Evolutionary conservation across 1,284 basidiomycete genomes (phyloP).

Genomic region (Takashimella tepidaria): DNA sequence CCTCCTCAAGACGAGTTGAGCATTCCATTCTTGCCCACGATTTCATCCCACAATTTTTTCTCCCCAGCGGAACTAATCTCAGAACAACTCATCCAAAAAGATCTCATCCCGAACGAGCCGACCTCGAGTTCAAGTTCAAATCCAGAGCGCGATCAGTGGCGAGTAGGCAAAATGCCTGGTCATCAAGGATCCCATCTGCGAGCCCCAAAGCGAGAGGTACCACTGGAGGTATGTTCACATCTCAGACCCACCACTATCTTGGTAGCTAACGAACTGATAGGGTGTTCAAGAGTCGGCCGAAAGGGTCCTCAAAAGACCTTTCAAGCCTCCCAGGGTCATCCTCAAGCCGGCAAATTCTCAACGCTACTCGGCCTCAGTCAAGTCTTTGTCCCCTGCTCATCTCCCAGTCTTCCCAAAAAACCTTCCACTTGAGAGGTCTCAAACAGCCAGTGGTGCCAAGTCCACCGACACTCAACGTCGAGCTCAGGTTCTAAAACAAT

Average conservation of each 20-base stretch:
- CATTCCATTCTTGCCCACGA: too few species aligned
- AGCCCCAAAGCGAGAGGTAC: constrained; percentile 3
- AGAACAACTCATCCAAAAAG: too few species aligned
- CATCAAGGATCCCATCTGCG: constrained; percentile 31
- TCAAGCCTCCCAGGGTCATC: constrained; percentile 23
- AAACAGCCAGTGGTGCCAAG: too few species aligned
- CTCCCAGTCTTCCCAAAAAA: background rate
- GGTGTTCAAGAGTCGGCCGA: constrained; percentile 8
- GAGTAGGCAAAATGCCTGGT: constrained; percentile 33
- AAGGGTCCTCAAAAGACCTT: constrained; percentile 38
- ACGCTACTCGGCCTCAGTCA: background rate
- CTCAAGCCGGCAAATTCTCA: background rate
- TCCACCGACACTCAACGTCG: background rate
- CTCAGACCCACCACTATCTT: background rate
- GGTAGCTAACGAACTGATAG: background rate
- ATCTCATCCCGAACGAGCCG: too few species aligned
- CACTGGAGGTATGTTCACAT: background rate
- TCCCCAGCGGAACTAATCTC: too few species aligned
- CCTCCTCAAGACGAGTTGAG: too few species aligned
- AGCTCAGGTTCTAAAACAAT: constrained; percentile 12
- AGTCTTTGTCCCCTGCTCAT: background rate
- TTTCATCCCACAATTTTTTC: too few species aligned
- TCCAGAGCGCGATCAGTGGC: constrained; percentile 29
- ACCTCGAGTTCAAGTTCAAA: too few species aligned
- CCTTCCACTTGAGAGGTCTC: background rate